These are phyloP conservation scores for Suhomyces faveliae DNA, from an alignment of 805 yeast species.

Conservation along the genomic window DNA sequence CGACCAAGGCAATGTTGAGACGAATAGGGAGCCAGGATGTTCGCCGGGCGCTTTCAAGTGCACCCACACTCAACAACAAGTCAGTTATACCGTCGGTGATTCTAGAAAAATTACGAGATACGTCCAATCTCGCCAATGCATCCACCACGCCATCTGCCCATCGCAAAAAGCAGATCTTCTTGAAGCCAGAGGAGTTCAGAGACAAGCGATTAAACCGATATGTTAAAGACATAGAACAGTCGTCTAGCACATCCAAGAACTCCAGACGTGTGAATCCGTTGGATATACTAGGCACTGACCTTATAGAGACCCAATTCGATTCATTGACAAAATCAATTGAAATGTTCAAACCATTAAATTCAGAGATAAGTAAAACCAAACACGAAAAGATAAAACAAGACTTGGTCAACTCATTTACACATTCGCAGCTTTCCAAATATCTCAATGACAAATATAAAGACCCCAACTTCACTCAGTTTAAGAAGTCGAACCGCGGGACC, in stretches of 20 bases:
- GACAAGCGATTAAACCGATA: constrained; percentile 16
- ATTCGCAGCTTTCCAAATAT: constrained; percentile 13
- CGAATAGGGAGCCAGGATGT: constrained; percentile 1
- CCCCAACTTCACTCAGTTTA: constrained; percentile 5
- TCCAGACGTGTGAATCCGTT: constrained; percentile 2
- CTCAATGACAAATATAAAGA: constrained; percentile 7
- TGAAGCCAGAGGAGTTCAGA: constrained; percentile 17
- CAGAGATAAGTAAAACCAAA: constrained; percentile 8
- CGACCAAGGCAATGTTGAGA: neutral
- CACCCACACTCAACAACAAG: constrained; percentile 2
- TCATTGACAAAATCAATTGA: constrained; percentile 7
- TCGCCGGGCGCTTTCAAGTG: neutral
- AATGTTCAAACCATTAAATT: constrained; percentile 8
- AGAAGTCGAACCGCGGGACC: constrained; percentile 5
- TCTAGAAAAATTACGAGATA: constrained; percentile 12
- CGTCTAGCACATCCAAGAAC: constrained; percentile 4
- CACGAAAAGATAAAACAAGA: constrained; percentile 8
- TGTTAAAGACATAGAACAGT: constrained; percentile 11
- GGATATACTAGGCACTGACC: constrained; percentile 6
- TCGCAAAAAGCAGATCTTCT: constrained; percentile 12
- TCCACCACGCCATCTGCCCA: neutral
- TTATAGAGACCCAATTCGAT: constrained; percentile 1
- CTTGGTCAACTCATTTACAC: constrained; percentile 10
- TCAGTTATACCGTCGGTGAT: constrained; percentile 17
- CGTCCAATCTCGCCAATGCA: constrained; percentile 9